Base-by-base conservation (phyloP, 1,284 basidiomycete genomes). In the Ceratobasidium sp. region DNA sequence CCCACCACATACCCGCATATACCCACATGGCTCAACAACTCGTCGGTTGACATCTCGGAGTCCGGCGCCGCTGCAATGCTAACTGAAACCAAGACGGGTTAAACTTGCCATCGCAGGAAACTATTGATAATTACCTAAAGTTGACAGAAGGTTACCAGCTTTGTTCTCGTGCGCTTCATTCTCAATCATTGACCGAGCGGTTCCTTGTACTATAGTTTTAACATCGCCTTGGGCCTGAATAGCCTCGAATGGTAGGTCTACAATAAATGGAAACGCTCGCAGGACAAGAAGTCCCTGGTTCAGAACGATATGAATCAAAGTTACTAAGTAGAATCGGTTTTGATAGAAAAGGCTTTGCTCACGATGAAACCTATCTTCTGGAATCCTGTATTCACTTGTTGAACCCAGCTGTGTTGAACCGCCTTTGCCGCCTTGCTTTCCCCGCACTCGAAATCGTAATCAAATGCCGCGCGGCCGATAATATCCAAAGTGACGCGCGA, bases 401-500 rank as follows among this genome's bases (percentile, higher is more conserved):
- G 47, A 1, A 77, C 73, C 82, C 82, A 83, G 24, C 80, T 76
- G 4, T 67, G 65, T 47, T 65, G 59, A 62, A 84, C 83, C 5
- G 76, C 78, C n/a, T 78, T 78, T 0, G 82, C 81, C 44, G 83
- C 82, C 19, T 64, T 65, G 45, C 74, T 75, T 56, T 78, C 71
- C 31, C 80, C 81, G 24, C 75, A 79, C 62, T 76, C 77, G 73
- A 84, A 84, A 57, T 83, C 80, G 75, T 82, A 80, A 22, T 80
- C 82, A 60, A 84, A 83, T 0, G 79, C 83, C 33, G 79, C 76
- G 29, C 79, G 79, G 27, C 80, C 80, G 29, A 80, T 80, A 56
- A 80, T 74, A 56, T 80, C 77, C 22, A 75, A 79, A 75, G 79
- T 81, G 22, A 75, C 76, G 44, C 67, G 76, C 63, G 27, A 79